Evolutionary conservation across 1,139 yeast genomes (phyloP).

Genomic region (Hemisphaericaspora subhashii): DNA sequence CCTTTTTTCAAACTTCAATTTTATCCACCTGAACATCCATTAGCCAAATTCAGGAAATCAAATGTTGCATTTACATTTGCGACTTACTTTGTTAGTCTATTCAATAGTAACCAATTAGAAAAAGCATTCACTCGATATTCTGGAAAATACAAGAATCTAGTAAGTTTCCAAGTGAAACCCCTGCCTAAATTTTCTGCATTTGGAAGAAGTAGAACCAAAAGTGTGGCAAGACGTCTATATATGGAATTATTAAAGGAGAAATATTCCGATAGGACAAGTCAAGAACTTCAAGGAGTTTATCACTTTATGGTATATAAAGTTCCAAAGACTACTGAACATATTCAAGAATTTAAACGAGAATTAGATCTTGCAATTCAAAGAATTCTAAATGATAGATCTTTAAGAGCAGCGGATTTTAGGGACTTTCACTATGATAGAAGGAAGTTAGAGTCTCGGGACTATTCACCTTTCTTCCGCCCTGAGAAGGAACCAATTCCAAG

Average conservation of each 20-base stretch:
- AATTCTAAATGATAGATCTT: conserved; percentile 23
- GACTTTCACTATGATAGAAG: not conserved
- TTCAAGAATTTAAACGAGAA: conserved; percentile 28
- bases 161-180: conserved; percentile 25
- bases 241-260: conserved; percentile 13
- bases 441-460: conserved; percentile 21
- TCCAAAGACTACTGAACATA: conserved; percentile 38
- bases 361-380: conserved; percentile 22
- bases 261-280: conserved; percentile 3
- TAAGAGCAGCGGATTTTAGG: too few relatives aligned
- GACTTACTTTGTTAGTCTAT: conserved; percentile 3
- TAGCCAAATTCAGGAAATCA: conserved; percentile 35
- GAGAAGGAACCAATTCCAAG: conserved; percentile 55
- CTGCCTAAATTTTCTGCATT: conserved; percentile 38
- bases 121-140: conserved; percentile 23
- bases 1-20: conserved; percentile 28
- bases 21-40: conserved; percentile 28
- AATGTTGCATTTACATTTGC: conserved; percentile 38
- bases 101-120: conserved; percentile 29
- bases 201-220: conserved; percentile 29
- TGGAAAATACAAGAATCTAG: conserved; percentile 27
- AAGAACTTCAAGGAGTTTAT: conserved; percentile 41
- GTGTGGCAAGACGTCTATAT: conserved; percentile 15
- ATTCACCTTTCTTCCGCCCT: conserved; percentile 54
- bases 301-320: conserved; percentile 33